phyloP scores from a whole-genome alignment of 2,329 filamentous ascomycete species.

The Sarocladium strictum region DNA sequence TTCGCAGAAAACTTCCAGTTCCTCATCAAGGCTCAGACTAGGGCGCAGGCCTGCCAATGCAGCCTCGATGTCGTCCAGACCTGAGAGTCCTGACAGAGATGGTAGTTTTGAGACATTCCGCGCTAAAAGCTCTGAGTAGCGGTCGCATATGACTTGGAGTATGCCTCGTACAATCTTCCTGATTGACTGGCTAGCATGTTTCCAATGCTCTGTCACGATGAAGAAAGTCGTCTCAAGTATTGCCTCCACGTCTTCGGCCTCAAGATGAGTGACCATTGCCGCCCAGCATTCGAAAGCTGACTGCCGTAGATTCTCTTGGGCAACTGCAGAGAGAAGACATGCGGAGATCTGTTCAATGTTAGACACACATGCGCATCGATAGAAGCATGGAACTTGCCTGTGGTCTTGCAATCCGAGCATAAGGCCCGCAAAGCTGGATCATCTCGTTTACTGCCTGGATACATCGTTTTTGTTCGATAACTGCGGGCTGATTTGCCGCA shows the following conservation, averaged over 20 bases:
- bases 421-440: conserved; percentile 67
- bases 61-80: conserved; percentile 61
- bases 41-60: conserved; percentile 61
- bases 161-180: conserved; percentile 55
- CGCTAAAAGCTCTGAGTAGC: conserved; percentile 31
- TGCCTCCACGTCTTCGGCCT: conserved; percentile 70
- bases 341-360: conserved; percentile 64
- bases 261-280: conserved; percentile 67
- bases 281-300: conserved; percentile 81
- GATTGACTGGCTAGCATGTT: conserved; percentile 53
- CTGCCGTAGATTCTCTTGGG: conserved; percentile 67
- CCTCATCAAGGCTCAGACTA: conserved; percentile 39
- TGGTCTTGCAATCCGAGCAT: conserved; percentile 74
- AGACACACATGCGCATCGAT: background rate
- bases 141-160: conserved; percentile 46
- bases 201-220: conserved; percentile 79
- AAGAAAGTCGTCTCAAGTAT: conserved; percentile 88
- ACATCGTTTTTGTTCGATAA: conserved; percentile 67
- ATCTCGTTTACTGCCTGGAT: conserved; percentile 84
- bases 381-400: conserved; percentile 51
- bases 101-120: conserved; percentile 67
- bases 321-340: conserved; percentile 80
- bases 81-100: conserved; percentile 64
- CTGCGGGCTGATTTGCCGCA: conserved; percentile 42
- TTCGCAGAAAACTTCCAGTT: conserved; percentile 64